Evolutionary conservation across 805 yeast genomes (phyloP).

Genomic region (Kazachstania psychrophila): DNA sequence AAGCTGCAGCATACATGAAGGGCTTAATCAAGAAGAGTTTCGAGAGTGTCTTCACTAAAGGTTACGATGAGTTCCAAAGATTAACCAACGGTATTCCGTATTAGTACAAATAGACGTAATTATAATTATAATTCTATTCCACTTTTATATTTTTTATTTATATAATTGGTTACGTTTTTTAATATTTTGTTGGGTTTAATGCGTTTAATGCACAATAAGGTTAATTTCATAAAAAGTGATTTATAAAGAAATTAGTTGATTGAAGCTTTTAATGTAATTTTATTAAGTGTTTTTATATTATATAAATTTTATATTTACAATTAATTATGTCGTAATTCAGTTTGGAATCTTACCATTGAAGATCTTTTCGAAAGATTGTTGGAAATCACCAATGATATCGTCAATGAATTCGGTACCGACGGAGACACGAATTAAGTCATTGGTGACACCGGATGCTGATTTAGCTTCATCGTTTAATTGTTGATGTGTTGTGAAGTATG

Average conservation of each 20-base stretch:
- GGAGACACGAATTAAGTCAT: conserved; percentile 79
- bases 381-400: conserved; percentile 82
- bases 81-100: conserved; percentile 96
- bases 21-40: conserved; percentile 68
- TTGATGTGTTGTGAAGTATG: conserved; percentile 92
- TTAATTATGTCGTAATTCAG: conserved; percentile 1
- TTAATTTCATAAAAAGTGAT: too few relatives aligned
- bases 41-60: conserved; percentile 84
- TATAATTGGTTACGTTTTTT: too few relatives aligned
- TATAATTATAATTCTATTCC: too few relatives aligned
- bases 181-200: too few relatives aligned
- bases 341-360: conserved; percentile 23
- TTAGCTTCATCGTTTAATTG: conserved; percentile 81
- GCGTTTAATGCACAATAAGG: too few relatives aligned
- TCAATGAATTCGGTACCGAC: conserved; percentile 89
- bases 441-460: conserved; percentile 73
- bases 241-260: too few relatives aligned
- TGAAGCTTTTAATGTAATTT: too few relatives aligned
- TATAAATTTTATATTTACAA: neutral
- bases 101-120: conserved; percentile 1
- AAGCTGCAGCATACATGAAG: conserved; percentile 73
- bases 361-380: conserved; percentile 62
- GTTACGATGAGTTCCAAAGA: conserved; percentile 95
- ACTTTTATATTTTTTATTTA: too few relatives aligned
- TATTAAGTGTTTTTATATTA: neutral